Evolutionary conservation across 164 flowering plant genomes (phyloP), one percentile per base, ranked within the genome.

Genomic region (Stephania cephalantha): DNA sequence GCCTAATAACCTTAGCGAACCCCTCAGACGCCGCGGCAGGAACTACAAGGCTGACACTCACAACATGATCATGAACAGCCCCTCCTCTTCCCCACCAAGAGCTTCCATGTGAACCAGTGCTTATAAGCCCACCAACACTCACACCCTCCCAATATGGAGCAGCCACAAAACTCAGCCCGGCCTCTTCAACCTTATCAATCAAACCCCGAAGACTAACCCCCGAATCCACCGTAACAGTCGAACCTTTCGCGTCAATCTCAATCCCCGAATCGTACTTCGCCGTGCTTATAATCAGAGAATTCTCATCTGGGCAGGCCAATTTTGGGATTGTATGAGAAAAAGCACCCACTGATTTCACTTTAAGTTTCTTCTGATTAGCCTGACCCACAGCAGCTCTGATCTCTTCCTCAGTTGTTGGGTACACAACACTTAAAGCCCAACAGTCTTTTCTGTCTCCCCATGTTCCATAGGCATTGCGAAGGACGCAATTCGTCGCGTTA

Each of bases 111-210:
- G 97, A 84, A 0, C 98, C 98, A 0, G 92, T 91, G 70, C 92
- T 86, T 2, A 93, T 85, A 7, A 90, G 25, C n/a, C 98, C 98
- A 4, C 88, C 97, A n/a, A 92, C 77, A 30, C 92, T 94, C 46
- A 86, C 91, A 1, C 98, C 98, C 72, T 91, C 95, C 98, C 97
- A 92, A 69, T 94, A 94, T 3, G 98, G 94, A 52, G 97, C 78
- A 55, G 92, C 88, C 77, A 85, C 97, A 65, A 94, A 70, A 77
- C 94, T 91, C 82, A 94, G n/a, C 31, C 90, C 90, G 1, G 75
- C 85, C 25, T 71, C 85, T 64, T 86, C 96, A 48, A 88, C 89
- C 69, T 61, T 76, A 79, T 92, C 84, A 2, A 94, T 90, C 79
- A 94, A 61, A 25, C 75, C 81, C 25, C 98, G 68, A 6, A 92